phyloP scores from a whole-genome alignment of 306 rosid genomes.

The Senna tora region DNA sequence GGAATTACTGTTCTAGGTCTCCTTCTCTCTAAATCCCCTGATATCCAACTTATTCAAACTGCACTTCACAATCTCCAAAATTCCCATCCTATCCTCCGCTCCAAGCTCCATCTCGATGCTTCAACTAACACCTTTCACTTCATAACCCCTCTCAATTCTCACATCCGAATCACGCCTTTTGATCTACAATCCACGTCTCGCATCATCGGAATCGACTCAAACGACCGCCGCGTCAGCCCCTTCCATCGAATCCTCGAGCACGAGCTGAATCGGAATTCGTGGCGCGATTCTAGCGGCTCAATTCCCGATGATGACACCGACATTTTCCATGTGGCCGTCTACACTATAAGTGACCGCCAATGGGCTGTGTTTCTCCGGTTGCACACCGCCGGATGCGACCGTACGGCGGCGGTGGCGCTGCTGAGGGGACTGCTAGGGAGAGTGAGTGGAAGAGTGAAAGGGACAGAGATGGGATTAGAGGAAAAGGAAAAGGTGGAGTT shows the following conservation, averaged over 20 bases:
- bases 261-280: slow-evolving; percentile 64
- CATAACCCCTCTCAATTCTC: slow-evolving; percentile 46
- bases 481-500: slow-evolving; percentile 42
- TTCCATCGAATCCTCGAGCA: slow-evolving; percentile 72
- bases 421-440: slow-evolving; percentile 49
- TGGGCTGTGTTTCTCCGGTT: slow-evolving; percentile 64
- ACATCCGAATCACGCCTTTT: slow-evolving; percentile 59
- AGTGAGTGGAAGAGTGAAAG: slow-evolving; percentile 24
- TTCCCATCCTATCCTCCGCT: slow-evolving; percentile 86
- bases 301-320: slow-evolving; percentile 43
- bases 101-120: slow-evolving; percentile 59
- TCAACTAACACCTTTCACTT: slow-evolving; percentile 50
- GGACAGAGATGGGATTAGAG: slow-evolving; percentile 38
- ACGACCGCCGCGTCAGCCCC: slow-evolving; percentile 33
- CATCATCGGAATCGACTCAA: slow-evolving; percentile 43
- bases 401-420: slow-evolving; percentile 65
- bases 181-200: slow-evolving; percentile 60
- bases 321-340: slow-evolving; percentile 54
- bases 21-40: slow-evolving; percentile 71
- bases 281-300: slow-evolving; percentile 46
- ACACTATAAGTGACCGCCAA: slow-evolving; percentile 42
- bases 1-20: slow-evolving; percentile 78
- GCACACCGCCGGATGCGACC: slow-evolving; percentile 81
- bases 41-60: slow-evolving; percentile 54
- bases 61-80: slow-evolving; percentile 66